A percentile compares a stretch with the other conserved stretches of the same genome.
Conservation (phyloP, 2,329 filamentous ascomycete genomes). For the Alternaria sp. region DNA sequence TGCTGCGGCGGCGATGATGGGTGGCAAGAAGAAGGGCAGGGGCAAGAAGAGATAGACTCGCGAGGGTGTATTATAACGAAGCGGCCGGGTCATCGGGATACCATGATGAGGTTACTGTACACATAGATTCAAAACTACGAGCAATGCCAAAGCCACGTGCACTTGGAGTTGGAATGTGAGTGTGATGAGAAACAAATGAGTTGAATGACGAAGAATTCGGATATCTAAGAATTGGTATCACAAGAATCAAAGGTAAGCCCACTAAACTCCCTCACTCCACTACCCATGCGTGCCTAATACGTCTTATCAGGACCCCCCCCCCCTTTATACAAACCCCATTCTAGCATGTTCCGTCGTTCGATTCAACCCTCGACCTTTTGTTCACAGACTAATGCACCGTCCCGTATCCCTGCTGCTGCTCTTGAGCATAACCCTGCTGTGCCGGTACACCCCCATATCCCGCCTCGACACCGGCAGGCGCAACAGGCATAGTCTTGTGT, state of each 20-base stretch:
- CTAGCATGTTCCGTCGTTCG: neutral
- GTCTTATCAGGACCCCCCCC: neutral
- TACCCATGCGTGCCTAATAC: neutral
- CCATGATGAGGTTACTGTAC: constrained; percentile 13
- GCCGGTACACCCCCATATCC: constrained; percentile 7
- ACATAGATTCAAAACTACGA: constrained; percentile 17
- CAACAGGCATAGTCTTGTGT: constrained; percentile 8
- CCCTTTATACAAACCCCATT: neutral
- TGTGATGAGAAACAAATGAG: neutral
- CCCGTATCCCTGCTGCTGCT: constrained; percentile 23
- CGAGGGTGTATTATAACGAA: neutral
- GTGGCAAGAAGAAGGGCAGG: constrained; percentile 42
- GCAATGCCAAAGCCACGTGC: constrained; percentile 5
- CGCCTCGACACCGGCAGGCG: constrained; percentile 9
- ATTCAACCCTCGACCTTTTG: neutral
- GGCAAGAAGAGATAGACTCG: constrained; percentile 43
- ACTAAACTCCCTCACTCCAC: neutral
- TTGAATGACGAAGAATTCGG: neutral
- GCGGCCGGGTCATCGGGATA: neutral
- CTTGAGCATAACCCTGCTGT: constrained; percentile 22
- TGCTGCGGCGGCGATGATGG: constrained; percentile 32
- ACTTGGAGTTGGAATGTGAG: neutral
- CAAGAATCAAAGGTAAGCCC: constrained; percentile 2
- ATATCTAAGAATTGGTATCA: constrained; percentile 1
- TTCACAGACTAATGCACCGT: constrained; percentile 12